Conservation (phyloP, 495 filamentous ascomycete genomes). For the Cercophora samala region DNA sequence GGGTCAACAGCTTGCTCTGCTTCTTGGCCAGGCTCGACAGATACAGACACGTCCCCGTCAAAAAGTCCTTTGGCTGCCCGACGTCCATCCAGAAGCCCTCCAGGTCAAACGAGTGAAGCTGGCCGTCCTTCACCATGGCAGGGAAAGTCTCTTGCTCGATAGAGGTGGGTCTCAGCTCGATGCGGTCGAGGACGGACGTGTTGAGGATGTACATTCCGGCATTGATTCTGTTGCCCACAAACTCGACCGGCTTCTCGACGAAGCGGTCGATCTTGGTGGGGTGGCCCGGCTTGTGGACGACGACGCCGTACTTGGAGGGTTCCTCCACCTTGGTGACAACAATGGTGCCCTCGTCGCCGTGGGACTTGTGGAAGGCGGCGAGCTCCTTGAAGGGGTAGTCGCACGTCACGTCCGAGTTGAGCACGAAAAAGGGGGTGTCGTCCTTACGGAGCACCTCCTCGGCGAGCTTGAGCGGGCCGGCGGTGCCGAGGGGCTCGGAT, state of each 20-base stretch:
- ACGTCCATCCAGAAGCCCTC: constrained; percentile 99
- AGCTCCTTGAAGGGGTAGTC: constrained; percentile 94
- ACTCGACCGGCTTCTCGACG: constrained; percentile 99
- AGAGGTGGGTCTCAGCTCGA: constrained; percentile 96
- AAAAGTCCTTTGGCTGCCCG: constrained; percentile 98
- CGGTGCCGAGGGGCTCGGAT: constrained; percentile 90
- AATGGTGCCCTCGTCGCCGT: constrained; percentile 96
- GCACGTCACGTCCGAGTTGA: constrained; percentile 98
- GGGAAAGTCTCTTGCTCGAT: constrained; percentile 99
- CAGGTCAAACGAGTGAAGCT: constrained; percentile 95
- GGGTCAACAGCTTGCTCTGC: constrained; percentile 77
- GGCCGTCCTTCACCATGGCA: constrained; percentile 82
- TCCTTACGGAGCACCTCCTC: constrained; percentile 93
- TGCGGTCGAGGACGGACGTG: constrained; percentile 82
- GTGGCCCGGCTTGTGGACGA: constrained; percentile 95
- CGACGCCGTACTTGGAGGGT: constrained; percentile 97
- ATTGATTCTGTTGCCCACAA: constrained; percentile 99
- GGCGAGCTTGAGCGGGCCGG: constrained; percentile 92
- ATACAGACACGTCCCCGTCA: constrained; percentile 95
- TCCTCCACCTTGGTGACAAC: constrained; percentile 99
- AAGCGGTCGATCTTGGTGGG: constrained; percentile 94
- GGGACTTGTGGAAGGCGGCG: constrained; percentile 81
- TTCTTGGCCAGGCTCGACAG: constrained; percentile 85
- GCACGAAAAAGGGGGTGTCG: constrained; percentile 93
- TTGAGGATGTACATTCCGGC: constrained; percentile 99